Conservation (phyloP, 2,329 filamentous ascomycete species). For the Pseudogymnoascus sp. region DNA sequence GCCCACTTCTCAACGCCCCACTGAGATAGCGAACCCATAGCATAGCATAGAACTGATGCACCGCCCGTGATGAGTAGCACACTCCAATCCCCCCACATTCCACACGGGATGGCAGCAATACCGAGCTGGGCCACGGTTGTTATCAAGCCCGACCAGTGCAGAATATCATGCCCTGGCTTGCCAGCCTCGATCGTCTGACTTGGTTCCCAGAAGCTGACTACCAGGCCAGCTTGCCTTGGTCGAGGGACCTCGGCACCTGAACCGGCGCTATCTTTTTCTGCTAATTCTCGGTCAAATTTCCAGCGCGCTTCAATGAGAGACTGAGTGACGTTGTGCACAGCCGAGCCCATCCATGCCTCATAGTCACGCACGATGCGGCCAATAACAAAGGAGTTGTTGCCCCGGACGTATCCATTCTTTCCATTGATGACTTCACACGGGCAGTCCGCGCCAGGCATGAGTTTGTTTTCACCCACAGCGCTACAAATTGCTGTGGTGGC, state of each 20-base stretch:
- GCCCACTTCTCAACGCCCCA: slow-evolving; percentile 38
- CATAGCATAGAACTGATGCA: slow-evolving; percentile 31
- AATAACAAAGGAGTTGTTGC: slow-evolving; percentile 35
- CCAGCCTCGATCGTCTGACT: slow-evolving; percentile 10
- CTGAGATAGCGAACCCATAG: slow-evolving; percentile 31
- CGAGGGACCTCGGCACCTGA: slow-evolving; percentile 19
- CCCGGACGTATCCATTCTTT: slow-evolving; percentile 28
- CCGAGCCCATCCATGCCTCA: slow-evolving; percentile 24
- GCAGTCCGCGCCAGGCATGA: slow-evolving; percentile 30
- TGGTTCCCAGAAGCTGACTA: slow-evolving; percentile 18
- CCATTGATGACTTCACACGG: slow-evolving; percentile 30
- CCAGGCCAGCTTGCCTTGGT: slow-evolving; percentile 13
- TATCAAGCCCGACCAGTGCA: slow-evolving; percentile 18
- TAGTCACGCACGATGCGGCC: slow-evolving; percentile 35
- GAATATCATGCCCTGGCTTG: slow-evolving; percentile 12
- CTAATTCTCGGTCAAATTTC: not conserved
- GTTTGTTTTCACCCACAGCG: slow-evolving; percentile 23
- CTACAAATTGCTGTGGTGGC: slow-evolving; percentile 16
- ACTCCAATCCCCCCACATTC: slow-evolving; percentile 13
- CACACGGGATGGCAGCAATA: slow-evolving; percentile 15
- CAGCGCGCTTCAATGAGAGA: slow-evolving; percentile 9
- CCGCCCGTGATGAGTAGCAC: slow-evolving; percentile 32
- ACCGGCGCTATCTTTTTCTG: slow-evolving; percentile 10
- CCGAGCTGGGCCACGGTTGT: slow-evolving; percentile 15
- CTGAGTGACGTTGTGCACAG: slow-evolving; percentile 12